A percentile compares a stretch with the other conserved stretches of the same genome.
These are phyloP conservation scores for Syncephalastrum sp. DNA, from an alignment of 371 early-diverging fungal species.

Conservation along the genomic window DNA sequence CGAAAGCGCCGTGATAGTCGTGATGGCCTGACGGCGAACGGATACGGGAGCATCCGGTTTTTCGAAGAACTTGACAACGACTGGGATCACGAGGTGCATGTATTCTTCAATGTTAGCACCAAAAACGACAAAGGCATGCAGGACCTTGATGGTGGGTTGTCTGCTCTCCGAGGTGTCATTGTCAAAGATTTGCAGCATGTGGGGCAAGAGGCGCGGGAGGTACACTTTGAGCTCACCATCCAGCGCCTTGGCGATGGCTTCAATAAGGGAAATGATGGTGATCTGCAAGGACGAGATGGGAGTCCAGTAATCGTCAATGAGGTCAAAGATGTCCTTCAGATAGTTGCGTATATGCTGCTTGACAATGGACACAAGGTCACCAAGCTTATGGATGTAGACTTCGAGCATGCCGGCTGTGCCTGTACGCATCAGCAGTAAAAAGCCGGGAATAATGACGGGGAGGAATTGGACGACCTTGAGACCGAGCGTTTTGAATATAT, in stretches of 20 bases:
- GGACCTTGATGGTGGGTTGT: conserved; percentile 72
- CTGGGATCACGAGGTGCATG: conserved; percentile 90
- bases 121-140: conserved; percentile 85
- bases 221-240: conserved; percentile 89
- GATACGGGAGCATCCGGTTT: conserved; percentile 60
- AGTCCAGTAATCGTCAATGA: conserved; percentile 83
- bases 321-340: conserved; percentile 75
- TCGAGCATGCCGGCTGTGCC: conserved; percentile 82
- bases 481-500: conserved; percentile 90
- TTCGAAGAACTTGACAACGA: conserved; percentile 82
- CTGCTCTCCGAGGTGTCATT: conserved; percentile 72
- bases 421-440: conserved; percentile 72
- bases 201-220: conserved; percentile 65
- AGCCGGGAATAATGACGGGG: conserved; percentile 71
- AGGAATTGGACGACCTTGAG: conserved; percentile 81
- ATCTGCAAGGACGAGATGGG: conserved; percentile 73
- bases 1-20: conserved; percentile 79
- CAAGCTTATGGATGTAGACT: conserved; percentile 87
- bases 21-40: conserved; percentile 76
- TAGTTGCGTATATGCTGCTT: conserved; percentile 88
- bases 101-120: conserved; percentile 93
- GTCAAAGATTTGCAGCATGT: conserved; percentile 78
- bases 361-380: conserved; percentile 83
- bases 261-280: conserved; percentile 80
- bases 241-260: conserved; percentile 82